These are phyloP conservation scores for Darksidea phi DNA, from an alignment of 495 filamentous ascomycete genomes.

Conservation along the genomic window DNA sequence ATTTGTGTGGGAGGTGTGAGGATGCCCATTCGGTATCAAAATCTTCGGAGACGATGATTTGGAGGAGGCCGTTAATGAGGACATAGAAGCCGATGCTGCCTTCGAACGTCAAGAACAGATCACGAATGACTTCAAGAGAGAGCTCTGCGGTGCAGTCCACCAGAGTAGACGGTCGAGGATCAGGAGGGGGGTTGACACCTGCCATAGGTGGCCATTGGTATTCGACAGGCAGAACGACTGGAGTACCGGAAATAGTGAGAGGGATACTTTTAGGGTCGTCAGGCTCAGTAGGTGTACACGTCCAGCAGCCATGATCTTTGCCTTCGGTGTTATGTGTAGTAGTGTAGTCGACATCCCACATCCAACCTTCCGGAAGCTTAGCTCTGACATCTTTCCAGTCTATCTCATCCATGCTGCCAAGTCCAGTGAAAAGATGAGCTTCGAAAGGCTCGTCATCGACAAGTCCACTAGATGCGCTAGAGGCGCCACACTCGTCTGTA, in stretches of 20 bases:
- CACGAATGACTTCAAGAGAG: slow-evolving; percentile 4
- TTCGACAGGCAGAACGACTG: slow-evolving; percentile 22
- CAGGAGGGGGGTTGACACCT: slow-evolving; percentile 16
- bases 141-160: slow-evolving; percentile 17
- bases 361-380: slow-evolving; percentile 15
- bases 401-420: neutral
- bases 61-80: slow-evolving; percentile 15
- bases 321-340: neutral
- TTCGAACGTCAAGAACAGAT: slow-evolving; percentile 21
- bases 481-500: no score
- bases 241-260: slow-evolving; percentile 12
- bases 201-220: slow-evolving; percentile 17
- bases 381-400: slow-evolving; percentile 15
- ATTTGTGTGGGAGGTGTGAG: slow-evolving; percentile 24
- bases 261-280: slow-evolving; percentile 7
- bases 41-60: slow-evolving; percentile 19
- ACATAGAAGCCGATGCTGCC: slow-evolving; percentile 19
- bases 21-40: slow-evolving; percentile 18
- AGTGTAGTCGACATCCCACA: slow-evolving; percentile 22
- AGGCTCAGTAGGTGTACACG: slow-evolving; percentile 9
- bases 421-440: neutral
- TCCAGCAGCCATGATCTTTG: slow-evolving; percentile 12
- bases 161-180: slow-evolving; percentile 12
- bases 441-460: neutral
- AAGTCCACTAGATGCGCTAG: no score